Evolutionary conservation across 805 yeast genomes (phyloP).

Genomic region (Saturnispora bothae): DNA sequence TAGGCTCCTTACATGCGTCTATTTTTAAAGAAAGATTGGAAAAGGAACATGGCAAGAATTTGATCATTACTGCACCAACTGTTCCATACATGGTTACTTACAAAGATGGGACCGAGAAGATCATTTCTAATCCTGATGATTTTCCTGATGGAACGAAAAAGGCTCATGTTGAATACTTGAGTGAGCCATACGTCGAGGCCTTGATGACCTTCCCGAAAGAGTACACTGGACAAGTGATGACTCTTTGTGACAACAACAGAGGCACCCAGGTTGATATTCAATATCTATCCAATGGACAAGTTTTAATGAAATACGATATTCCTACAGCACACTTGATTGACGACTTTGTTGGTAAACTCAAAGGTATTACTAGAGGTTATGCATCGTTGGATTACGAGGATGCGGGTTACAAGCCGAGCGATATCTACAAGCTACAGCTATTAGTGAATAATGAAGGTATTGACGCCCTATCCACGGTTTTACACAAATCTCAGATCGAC

Average conservation of each 20-base stretch:
- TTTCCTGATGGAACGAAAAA: slow-evolving; percentile 58
- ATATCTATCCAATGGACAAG: slow-evolving; percentile 72
- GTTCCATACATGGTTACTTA: slow-evolving; percentile 81
- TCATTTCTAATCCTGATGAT: slow-evolving; percentile 84
- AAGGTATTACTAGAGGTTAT: slow-evolving; percentile 83
- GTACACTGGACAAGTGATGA: slow-evolving; percentile 77
- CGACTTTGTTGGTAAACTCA: slow-evolving; percentile 88
- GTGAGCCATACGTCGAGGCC: slow-evolving; percentile 85
- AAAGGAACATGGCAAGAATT: slow-evolving; percentile 86
- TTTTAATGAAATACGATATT: slow-evolving; percentile 62
- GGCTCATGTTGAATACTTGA: slow-evolving; percentile 37
- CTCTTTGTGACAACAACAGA: slow-evolving; percentile 72
- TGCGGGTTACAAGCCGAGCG: slow-evolving; percentile 71
- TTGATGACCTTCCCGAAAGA: slow-evolving; percentile 87
- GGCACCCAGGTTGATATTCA: slow-evolving; percentile 76
- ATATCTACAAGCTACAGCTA: slow-evolving; percentile 78
- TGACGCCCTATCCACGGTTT: slow-evolving; percentile 85
- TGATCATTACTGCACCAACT: slow-evolving; percentile 90
- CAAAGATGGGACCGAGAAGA: slow-evolving; percentile 49
- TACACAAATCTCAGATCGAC: slow-evolving; percentile 74
- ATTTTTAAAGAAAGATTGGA: slow-evolving; percentile 88
- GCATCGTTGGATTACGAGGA: slow-evolving; percentile 95
- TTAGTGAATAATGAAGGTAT: slow-evolving; percentile 81
- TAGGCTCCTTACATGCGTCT: slow-evolving; percentile 91
- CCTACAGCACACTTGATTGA: slow-evolving; percentile 89